Evolutionary conservation across 768 basidiomycete genomes (phyloP).

Genomic region (Kwoniella europaea): DNA sequence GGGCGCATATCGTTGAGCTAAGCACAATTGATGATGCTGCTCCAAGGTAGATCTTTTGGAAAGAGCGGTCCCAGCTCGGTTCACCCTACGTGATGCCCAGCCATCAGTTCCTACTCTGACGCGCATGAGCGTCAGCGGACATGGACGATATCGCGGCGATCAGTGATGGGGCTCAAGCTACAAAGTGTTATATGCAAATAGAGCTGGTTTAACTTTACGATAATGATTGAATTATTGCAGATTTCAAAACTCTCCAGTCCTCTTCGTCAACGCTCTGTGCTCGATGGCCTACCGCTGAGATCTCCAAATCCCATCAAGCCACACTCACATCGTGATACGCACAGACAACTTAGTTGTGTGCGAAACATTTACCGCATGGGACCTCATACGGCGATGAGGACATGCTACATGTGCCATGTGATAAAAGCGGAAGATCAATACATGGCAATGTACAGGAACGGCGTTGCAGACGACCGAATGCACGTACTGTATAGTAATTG

Average conservation of each 20-base stretch:
- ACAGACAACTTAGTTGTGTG: not conserved
- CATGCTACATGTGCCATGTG: too few species aligned
- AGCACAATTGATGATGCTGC: not conserved
- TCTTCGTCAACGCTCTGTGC: too few species aligned
- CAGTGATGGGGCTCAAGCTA: too few species aligned
- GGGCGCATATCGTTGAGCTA: not conserved
- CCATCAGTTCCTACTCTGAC: not conserved
- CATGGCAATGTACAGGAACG: too few species aligned
- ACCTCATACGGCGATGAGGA: not conserved
- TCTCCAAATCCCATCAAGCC: not conserved
- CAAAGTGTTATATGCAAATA: too few species aligned
- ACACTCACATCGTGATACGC: not conserved
- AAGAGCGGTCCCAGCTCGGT: not conserved
- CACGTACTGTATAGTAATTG: too few species aligned
- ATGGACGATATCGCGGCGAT: too few species aligned
- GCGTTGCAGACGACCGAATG: too few species aligned
- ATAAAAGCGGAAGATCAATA: too few species aligned
- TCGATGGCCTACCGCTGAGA: not conserved
- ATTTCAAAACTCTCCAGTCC: too few species aligned
- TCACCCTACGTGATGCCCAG: not conserved
- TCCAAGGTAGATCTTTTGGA: not conserved
- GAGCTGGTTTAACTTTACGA: too few species aligned
- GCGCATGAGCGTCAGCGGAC: not conserved
- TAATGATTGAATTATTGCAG: not conserved
- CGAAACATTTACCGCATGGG: not conserved